These are phyloP conservation scores for Sugiyamaella castrensis DNA, from an alignment of 1,139 yeast genomes.

Conservation along the genomic window DNA sequence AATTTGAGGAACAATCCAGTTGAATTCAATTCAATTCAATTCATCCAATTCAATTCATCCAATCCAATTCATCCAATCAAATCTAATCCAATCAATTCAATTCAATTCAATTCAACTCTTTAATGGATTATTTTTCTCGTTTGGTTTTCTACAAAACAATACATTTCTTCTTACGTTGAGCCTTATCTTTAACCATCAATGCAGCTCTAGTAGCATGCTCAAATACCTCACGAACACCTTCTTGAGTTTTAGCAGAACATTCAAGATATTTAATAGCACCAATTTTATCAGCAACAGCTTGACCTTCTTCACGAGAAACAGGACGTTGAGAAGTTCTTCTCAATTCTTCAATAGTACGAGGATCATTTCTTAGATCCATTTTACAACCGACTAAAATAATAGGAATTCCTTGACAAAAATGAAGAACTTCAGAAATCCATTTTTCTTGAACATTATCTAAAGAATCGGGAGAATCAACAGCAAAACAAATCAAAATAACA, in stretches of 20 bases:
- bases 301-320: conserved; percentile 80
- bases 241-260: conserved; percentile 81
- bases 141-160: conserved; percentile 48
- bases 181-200: conserved; percentile 55
- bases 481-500: conserved; percentile 87
- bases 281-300: conserved; percentile 73
- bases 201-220: conserved; percentile 91
- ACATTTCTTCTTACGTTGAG: conserved; percentile 44
- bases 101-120: too few species aligned
- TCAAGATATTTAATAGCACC: conserved; percentile 81
- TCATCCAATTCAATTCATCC: too few species aligned
- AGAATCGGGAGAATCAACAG: conserved; percentile 89
- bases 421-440: conserved; percentile 92
- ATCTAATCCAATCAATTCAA: too few species aligned
- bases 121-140: neutral
- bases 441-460: conserved; percentile 90
- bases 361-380: conserved; percentile 77
- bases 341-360: conserved; percentile 74
- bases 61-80: too few species aligned
- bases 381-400: conserved; percentile 89
- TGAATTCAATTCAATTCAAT: too few species aligned
- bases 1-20: too few species aligned
- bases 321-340: conserved; percentile 84
- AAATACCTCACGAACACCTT: conserved; percentile 74
- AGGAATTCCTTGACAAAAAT: conserved; percentile 94